Percentiles rank a stretch among this genome's conserved stretches.
Conservation (phyloP, 2,329 filamentous ascomycete genomes). For the Ophidiomyces ophidiicola region DNA sequence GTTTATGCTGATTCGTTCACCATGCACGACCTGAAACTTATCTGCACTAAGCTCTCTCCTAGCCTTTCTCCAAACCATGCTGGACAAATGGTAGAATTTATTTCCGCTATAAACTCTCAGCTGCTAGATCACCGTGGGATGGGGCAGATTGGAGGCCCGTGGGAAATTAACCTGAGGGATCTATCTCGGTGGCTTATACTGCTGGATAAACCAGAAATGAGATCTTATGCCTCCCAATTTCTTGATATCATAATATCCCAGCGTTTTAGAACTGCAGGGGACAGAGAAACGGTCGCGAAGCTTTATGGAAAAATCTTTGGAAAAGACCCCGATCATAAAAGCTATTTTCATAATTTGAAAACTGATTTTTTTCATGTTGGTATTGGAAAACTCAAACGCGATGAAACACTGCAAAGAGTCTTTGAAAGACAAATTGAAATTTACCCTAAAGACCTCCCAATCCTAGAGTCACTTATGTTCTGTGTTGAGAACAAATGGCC, state of each 20-base stretch:
- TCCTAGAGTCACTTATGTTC: constrained; percentile 75
- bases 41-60: constrained; percentile 68
- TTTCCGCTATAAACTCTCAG: constrained; percentile 64
- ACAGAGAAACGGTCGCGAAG: constrained; percentile 52
- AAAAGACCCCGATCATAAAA: constrained; percentile 37
- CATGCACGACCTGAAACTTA: constrained; percentile 65
- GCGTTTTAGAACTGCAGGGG: constrained; percentile 63
- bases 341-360: constrained; percentile 61
- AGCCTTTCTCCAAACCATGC: constrained; percentile 48
- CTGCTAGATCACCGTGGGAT: constrained; percentile 47
- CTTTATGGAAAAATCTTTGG: constrained; percentile 58
- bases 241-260: constrained; percentile 73
- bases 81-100: constrained; percentile 59
- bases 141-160: constrained; percentile 57
- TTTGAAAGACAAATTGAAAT: constrained; percentile 26
- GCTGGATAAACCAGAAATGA: constrained; percentile 46
- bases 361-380: constrained; percentile 63
- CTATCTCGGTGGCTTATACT: constrained; percentile 77
- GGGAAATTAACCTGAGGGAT: constrained; percentile 92
- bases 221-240: constrained; percentile 60
- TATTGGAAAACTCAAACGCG: constrained; percentile 55
- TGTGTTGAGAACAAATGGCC: constrained; percentile 80
- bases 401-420: constrained; percentile 33
- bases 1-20: constrained; percentile 91
- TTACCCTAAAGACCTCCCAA: constrained; percentile 42